A percentile compares a stretch with the other conserved stretches of the same genome.
Evolutionary conservation across 2,329 filamentous ascomycete genomes (phyloP).

Genomic region (Phialophora chinensis): DNA sequence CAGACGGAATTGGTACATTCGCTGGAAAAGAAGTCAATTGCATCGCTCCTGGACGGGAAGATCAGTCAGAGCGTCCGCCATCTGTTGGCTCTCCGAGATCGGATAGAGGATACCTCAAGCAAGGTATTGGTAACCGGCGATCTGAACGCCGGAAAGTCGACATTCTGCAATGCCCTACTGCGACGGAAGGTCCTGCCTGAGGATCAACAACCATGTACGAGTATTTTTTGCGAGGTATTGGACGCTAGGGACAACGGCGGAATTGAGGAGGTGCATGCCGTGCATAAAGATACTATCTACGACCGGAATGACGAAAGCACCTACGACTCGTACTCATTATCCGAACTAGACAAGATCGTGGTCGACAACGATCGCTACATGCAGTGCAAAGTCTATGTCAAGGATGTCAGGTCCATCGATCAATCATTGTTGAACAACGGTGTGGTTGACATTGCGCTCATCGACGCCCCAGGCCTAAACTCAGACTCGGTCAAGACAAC

Average conservation of each 20-base stretch:
- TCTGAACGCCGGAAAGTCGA: constrained; percentile 96
- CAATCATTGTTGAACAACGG: constrained; percentile 96
- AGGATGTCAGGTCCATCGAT: constrained; percentile 85
- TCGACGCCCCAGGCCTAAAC: constrained; percentile 94
- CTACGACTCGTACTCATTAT: constrained; percentile 82
- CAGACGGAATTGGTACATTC: constrained; percentile 94
- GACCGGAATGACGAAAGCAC: constrained; percentile 91
- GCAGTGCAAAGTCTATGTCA: constrained; percentile 96
- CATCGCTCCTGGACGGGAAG: constrained; percentile 88
- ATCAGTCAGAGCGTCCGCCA: constrained; percentile 94
- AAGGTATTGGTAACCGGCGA: constrained; percentile 97
- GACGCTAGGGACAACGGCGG: constrained; percentile 90
- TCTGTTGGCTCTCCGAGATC: constrained; percentile 80
- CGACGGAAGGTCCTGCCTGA: constrained; percentile 91
- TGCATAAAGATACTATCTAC: constrained; percentile 80
- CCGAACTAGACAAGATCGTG: constrained; percentile 85
- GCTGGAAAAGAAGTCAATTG: constrained; percentile 87
- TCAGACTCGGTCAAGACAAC: constrained; percentile 97
- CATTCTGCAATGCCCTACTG: constrained; percentile 96
- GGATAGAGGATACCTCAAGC: constrained; percentile 96
- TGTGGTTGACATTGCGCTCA: constrained; percentile 95
- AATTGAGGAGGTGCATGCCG: constrained; percentile 92
- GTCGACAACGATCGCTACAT: constrained; percentile 85
- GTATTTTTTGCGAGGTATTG: constrained; percentile 96
- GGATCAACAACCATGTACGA: constrained; percentile 97